Conservation (phyloP, 2,329 filamentous ascomycete species). For the Cladosporium sphaerospermum region DNA sequence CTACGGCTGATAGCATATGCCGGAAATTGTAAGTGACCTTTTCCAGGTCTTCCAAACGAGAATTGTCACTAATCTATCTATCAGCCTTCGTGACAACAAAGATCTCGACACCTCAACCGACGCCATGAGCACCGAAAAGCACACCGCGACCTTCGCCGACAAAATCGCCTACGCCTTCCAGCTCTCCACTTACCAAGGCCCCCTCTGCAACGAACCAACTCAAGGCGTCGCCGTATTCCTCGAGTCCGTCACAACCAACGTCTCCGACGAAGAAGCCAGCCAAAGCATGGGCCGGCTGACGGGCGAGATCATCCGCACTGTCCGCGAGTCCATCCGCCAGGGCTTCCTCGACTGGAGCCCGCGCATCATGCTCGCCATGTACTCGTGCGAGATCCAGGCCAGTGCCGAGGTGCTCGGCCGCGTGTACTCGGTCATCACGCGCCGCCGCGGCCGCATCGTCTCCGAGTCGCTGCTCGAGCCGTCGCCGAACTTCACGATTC, state of each 20-base stretch:
- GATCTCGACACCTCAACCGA: conserved; percentile 13
- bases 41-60: no score
- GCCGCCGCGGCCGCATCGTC: conserved; percentile 80
- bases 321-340: conserved; percentile 73
- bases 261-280: conserved; percentile 49
- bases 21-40: conserved; percentile 58
- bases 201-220: conserved; percentile 85
- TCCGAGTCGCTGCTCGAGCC: conserved; percentile 91
- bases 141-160: conserved; percentile 14
- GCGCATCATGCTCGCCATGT: conserved; percentile 94
- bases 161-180: conserved; percentile 94
- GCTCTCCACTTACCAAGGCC: conserved; percentile 79
- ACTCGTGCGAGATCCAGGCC: conserved; percentile 94
- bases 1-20: conserved; percentile 65
- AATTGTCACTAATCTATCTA: not conserved
- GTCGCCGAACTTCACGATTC: conserved; percentile 92
- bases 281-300: conserved; percentile 75
- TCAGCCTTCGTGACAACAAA: conserved; percentile 25
- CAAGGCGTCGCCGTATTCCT: conserved; percentile 89
- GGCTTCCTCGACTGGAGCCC: conserved; percentile 95
- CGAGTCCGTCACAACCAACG: conserved; percentile 64
- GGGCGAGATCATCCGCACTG: conserved; percentile 85
- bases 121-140: conserved; percentile 14
- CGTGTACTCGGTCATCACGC: conserved; percentile 96
- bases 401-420: conserved; percentile 88